Evolutionary conservation across 2,329 filamentous ascomycete species (phyloP), one percentile per base, ranked within the genome.

Genomic region (Stachybotrys chartarum): DNA sequence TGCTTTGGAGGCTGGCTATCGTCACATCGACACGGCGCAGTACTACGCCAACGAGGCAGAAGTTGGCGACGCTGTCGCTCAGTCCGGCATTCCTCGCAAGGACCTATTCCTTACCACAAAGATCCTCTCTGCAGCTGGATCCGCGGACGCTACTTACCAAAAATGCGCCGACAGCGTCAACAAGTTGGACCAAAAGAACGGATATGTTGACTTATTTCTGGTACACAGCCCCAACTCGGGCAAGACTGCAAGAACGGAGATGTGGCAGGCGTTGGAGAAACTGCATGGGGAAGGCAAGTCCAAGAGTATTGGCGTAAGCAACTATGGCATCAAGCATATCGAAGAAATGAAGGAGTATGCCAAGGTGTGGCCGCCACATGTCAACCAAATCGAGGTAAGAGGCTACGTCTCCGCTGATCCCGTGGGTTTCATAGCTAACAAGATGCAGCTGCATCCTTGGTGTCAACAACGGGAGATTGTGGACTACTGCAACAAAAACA

Each of bases 401-500:
- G 6, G 44, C 10, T 44, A 5, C 11, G 8, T 14, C 35, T 42
- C 14, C 35, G 24, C 24, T 24, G 24, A 24, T 24, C 24, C 24
- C 24, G 24, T 24, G 24, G 24, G 24, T 24, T 24, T 4, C 4
- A 24, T 24, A 24, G 24, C 24, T 24, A 24, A 24, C 24, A 24
- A 24, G 24, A 24, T 24, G 10, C 52, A 87, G 84, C 75, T 89
- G 4, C 86, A 89, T 64, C 85, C 86, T 0, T 89, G 85, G 84
- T 78, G 76, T 56, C 85, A 88, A 64, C 70, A 73, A 54, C 59
- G 60, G 12, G 62, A 68, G 2, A 65, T 68, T 17, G 67, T 69
- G 0, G 60, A 60, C 8, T 73, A 71, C 57, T 93, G 90, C 81
- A 87, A 90, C 78, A 85, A 88, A 75, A 78, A 91, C 69, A 86